phyloP scores from a whole-genome alignment of 208 protist species.

The Phytomonas francai region DNA sequence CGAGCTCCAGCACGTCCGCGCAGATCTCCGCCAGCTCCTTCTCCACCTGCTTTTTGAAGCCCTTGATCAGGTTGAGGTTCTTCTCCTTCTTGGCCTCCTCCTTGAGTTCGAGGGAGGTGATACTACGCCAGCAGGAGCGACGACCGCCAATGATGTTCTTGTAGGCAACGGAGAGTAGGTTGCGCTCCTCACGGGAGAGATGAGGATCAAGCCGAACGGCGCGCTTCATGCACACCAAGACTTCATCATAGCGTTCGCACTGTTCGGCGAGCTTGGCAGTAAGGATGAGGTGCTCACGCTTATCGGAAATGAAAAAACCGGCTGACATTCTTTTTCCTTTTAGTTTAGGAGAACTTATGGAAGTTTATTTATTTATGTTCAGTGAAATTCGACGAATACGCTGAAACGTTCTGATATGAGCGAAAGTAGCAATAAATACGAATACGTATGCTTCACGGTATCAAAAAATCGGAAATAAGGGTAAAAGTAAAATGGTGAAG shows the following conservation, averaged over 20 bases:
- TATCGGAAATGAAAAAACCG: slow-evolving; percentile 72
- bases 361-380: slow-evolving; percentile 1
- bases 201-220: slow-evolving; percentile 92
- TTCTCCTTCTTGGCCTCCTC: slow-evolving; percentile 87
- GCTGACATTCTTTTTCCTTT: slow-evolving; percentile 15
- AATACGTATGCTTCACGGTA: not conserved
- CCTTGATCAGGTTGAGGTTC: slow-evolving; percentile 90
- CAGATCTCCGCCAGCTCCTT: slow-evolving; percentile 97
- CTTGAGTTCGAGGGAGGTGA: slow-evolving; percentile 96
- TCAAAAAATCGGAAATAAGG: not conserved
- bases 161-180: slow-evolving; percentile 99
- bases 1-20: slow-evolving; percentile 93
- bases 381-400: not conserved
- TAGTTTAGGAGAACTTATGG: not conserved
- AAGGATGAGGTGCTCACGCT: slow-evolving; percentile 93
- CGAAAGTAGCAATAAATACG: not conserved
- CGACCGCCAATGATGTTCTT: slow-evolving; percentile 99
- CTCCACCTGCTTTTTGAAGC: slow-evolving; percentile 96
- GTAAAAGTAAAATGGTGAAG: too few species aligned
- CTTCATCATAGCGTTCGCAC: slow-evolving; percentile 99
- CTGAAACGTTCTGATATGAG: slow-evolving; percentile 4
- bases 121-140: slow-evolving; percentile 98
- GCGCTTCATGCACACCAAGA: slow-evolving; percentile 98
- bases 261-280: slow-evolving; percentile 97
- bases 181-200: slow-evolving; percentile 98